Evolutionary conservation across 202 grass and related monocot genomes (phyloP).

Genomic region (Carex arenaria): DNA sequence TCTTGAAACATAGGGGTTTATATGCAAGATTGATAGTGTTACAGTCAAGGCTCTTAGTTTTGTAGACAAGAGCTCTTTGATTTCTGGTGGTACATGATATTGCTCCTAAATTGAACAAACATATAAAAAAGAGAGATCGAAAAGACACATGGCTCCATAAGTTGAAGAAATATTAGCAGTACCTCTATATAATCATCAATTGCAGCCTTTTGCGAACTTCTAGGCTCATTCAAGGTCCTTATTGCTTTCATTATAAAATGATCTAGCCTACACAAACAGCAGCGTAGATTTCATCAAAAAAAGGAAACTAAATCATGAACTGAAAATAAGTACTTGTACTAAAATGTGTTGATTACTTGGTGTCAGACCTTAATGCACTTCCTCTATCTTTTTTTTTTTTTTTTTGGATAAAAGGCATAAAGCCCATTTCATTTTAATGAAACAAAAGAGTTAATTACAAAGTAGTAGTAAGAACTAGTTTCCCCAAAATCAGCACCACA

Average conservation of each 20-base stretch:
- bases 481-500: too few relatives aligned
- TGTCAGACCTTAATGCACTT: background rate
- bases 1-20: slow-evolving; percentile 19
- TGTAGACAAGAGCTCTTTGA: slow-evolving; percentile 57
- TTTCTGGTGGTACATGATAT: slow-evolving; percentile 47
- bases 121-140: background rate
- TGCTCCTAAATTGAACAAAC: slow-evolving; percentile 37
- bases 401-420: too few relatives aligned
- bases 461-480: too few relatives aligned
- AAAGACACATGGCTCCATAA: background rate
- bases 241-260: slow-evolving; percentile 81
- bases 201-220: slow-evolving; percentile 65
- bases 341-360: background rate
- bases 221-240: slow-evolving; percentile 84
- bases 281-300: slow-evolving; percentile 12
- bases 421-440: too few relatives aligned
- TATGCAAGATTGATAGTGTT: slow-evolving; percentile 17
- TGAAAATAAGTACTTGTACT: background rate
- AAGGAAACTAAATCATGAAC: background rate
- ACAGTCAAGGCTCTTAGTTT: slow-evolving; percentile 61
- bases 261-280: slow-evolving; percentile 55
- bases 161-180: background rate
- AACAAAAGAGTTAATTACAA: too few relatives aligned
- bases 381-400: too few relatives aligned
- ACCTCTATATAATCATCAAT: slow-evolving; percentile 84